phyloP scores from a whole-genome alignment of 495 filamentous ascomycete genomes.

The Penicillium waksmanii region DNA sequence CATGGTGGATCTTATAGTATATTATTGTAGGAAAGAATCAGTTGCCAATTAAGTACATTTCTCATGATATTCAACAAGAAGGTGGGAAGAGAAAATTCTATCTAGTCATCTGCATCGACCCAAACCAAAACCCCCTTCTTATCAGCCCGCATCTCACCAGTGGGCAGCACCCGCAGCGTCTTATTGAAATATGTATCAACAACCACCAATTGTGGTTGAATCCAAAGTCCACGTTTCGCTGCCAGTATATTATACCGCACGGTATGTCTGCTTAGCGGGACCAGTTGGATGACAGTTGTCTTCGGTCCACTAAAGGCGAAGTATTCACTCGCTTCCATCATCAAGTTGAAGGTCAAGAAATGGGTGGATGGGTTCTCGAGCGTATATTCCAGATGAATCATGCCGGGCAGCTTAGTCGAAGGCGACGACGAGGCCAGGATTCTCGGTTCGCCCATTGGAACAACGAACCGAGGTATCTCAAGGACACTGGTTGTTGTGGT shows the following conservation, averaged over 20 bases:
- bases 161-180: constrained; percentile 70
- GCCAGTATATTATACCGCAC: constrained; percentile 71
- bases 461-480: constrained; percentile 73
- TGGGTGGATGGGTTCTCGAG: constrained; percentile 95
- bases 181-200: constrained; percentile 91
- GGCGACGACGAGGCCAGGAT: constrained; percentile 71
- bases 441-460: constrained; percentile 83
- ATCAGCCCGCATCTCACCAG: constrained; percentile 72
- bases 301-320: constrained; percentile 95
- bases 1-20: too few species aligned
- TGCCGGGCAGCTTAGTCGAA: constrained; percentile 40
- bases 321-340: constrained; percentile 88
- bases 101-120: constrained; percentile 57
- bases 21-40: background rate
- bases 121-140: constrained; percentile 75
- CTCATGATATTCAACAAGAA: constrained; percentile 6
- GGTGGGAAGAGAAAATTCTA: background rate
- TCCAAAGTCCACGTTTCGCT: constrained; percentile 64
- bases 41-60: constrained; percentile 5
- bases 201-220: constrained; percentile 72
- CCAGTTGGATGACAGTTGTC: constrained; percentile 70
- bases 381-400: constrained; percentile 65
- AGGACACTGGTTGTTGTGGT: constrained; percentile 61
- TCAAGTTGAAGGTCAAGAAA: constrained; percentile 86
- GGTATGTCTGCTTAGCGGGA: constrained; percentile 73